Percentiles rank a stretch among this genome's conserved stretches.
phyloP scores from a whole-genome alignment of 2,329 filamentous ascomycete genomes.

The Geoglossum cookeanum region DNA sequence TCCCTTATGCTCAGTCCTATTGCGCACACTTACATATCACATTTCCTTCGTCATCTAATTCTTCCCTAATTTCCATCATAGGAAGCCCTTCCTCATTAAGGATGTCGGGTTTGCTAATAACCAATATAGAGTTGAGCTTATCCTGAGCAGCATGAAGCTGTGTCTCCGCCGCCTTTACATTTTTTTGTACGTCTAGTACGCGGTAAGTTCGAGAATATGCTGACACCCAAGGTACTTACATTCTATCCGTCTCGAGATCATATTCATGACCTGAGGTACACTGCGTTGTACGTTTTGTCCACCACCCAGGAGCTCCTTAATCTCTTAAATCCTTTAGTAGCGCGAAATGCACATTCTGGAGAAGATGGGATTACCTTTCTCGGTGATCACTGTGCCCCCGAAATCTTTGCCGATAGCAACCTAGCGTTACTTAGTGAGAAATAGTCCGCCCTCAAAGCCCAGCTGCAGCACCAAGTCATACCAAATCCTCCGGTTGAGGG shows the following conservation, averaged over 20 bases:
- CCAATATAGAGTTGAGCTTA: slow-evolving; percentile 44
- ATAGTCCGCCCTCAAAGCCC: not conserved
- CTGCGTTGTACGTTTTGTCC: slow-evolving; percentile 28
- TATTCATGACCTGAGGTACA: slow-evolving; percentile 42
- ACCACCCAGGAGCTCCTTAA: slow-evolving; percentile 33
- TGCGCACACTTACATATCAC: slow-evolving; percentile 34
- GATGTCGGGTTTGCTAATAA: slow-evolving; percentile 39
- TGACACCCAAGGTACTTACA: slow-evolving; percentile 22
- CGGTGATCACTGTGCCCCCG: slow-evolving; percentile 42
- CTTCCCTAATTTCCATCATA: slow-evolving; percentile 78
- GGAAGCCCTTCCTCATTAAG: slow-evolving; percentile 52
- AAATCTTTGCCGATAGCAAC: slow-evolving; percentile 35
- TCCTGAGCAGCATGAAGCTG: slow-evolving; percentile 50
- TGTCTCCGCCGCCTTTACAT: slow-evolving; percentile 54
- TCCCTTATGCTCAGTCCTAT: not conserved
- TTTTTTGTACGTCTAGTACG: slow-evolving; percentile 49
- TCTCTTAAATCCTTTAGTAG: slow-evolving; percentile 21
- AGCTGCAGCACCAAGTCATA: slow-evolving; percentile 17
- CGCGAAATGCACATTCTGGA: not conserved
- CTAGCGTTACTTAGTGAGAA: not conserved
- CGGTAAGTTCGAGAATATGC: not conserved
- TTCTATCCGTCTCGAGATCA: slow-evolving; percentile 61
- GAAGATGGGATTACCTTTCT: slow-evolving; percentile 20
- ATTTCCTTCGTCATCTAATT: slow-evolving; percentile 80
- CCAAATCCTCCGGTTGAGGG: slow-evolving; percentile 34